Conservation (phyloP, 2,329 filamentous ascomycete genomes). For the Alternaria panax region DNA sequence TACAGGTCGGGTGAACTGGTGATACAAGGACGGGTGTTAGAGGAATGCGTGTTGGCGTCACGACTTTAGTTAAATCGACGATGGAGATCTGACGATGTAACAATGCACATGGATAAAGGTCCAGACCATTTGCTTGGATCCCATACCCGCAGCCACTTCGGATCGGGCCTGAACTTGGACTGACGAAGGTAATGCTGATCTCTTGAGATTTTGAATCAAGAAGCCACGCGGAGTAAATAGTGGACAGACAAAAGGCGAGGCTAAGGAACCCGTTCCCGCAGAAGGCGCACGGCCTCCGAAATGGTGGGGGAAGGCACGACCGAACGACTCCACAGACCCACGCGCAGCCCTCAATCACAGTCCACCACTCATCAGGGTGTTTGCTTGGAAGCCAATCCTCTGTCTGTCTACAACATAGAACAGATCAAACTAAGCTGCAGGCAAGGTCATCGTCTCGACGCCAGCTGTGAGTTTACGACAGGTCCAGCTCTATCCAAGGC, state of each 20-base stretch:
- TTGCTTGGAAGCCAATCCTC: constrained; percentile 9
- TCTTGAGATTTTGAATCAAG: background rate
- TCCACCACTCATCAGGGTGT: constrained; percentile 23
- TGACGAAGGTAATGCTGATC: background rate
- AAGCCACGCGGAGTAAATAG: constrained; percentile 1
- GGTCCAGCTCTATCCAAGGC: constrained; percentile 8
- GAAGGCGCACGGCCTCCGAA: constrained; percentile 19
- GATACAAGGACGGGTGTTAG: constrained; percentile 16
- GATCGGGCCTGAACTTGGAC: background rate
- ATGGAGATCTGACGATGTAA: constrained; percentile 10
- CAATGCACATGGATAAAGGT: background rate
- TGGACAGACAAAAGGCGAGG: constrained; percentile 7
- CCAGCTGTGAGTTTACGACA: constrained; percentile 12
- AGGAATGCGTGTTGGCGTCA: constrained; percentile 9
- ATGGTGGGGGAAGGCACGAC: constrained; percentile 23
- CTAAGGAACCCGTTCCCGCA: constrained; percentile 18
- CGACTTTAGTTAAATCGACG: constrained; percentile 1
- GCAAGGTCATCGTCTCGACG: background rate
- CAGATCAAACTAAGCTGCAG: background rate
- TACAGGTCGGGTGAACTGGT: constrained; percentile 14
- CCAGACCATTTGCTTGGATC: background rate
- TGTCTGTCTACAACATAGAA: constrained; percentile 5
- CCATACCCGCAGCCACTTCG: background rate
- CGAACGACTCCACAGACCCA: constrained; percentile 17
- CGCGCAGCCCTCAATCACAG: constrained; percentile 9